Base-by-base conservation (phyloP, 1,139 yeast genomes). In the Candida mesenterica region DNA sequence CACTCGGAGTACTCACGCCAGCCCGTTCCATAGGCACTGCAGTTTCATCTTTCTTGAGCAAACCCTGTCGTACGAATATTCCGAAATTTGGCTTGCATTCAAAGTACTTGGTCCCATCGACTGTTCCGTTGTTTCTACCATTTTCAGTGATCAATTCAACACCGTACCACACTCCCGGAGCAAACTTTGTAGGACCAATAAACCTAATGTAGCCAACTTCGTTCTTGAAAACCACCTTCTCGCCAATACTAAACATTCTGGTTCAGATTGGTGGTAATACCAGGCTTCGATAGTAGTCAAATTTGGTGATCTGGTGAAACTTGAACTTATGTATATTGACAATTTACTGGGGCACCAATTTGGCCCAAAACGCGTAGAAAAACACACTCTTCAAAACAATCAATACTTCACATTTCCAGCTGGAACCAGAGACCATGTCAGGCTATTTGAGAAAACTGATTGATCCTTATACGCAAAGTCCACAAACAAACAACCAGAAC, bases 111-210 rank as follows among this genome's bases (percentile, higher is more conserved):
- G 61, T 59, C 0, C 87, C 94, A 19, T 77, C 66, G 1, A 89
- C 77, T 1, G 81, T 62, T 0, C 97, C 97, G 50, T 89, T 77
- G 49, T 90, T 88, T 57, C 82, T 85, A 1, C 97, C 97, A 0
- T 52, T 52, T 0, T 83, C 76, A 10, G 63, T 62, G 20, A 75
- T 77, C 24, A 88, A 67, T 48, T 82, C 88, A 3, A 90, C 68
- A 0, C 97, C 97, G 9, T 81, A 67, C 97, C 97, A 90, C 1
- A 46, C 49, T 0, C 88, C 89, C 0, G 71, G 61, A 3, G 86
- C 79, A 59, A 82, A 82, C 32, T 71, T 48, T 0, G 87, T 77
- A 16, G 50, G 40, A 0, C 88, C 89, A 3, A 71, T 42, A 47
- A 54, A 81, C 33, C 72, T 56, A 1, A 81, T 67, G 0, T 53